Evolutionary conservation across 805 yeast species (phyloP), one percentile per base, ranked within the genome.

Genomic region (Yarrowia keelungensis): DNA sequence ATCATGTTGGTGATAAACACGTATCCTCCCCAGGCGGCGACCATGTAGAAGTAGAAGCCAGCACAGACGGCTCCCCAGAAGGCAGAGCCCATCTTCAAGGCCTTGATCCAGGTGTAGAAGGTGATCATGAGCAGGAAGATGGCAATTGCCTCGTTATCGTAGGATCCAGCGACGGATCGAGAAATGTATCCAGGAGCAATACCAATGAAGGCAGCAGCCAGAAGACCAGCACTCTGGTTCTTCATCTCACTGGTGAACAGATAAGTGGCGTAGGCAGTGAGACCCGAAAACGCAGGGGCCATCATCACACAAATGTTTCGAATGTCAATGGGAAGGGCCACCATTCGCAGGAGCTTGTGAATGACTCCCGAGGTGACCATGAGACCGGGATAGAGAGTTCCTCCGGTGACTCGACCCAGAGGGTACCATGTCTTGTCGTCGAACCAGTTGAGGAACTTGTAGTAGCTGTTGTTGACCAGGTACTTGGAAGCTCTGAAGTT

Each of bases 391-490:
- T 96, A 95, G 71, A 95, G 80, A 1, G 99, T 96, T 69, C 99
- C 99, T 74, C 99, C 99, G 12, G 99, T 95, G 76, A 95, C 99
- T 81, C 99, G 86, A 22, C 99, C 99, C 73, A 95, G 83, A 19
- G 99, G 99, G 79, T 95, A 95, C 99, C 99, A 95, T 19, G 99
- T 94, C 77, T 97, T 87, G 78, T 94, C 98, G 78, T 95, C 99
- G 75, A 95, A 95, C 99, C 99, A 95, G 79, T 95, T 95, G 75
- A 96, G 84, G 76, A 95, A 96, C 73, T 92, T 93, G 82, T 92
- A 89, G 79, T 87, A 94, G 8, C 95, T 89, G 75, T 92, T 87
- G 53, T 86, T 82, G 39, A 92, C 97, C 72, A 95, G 84, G 78
- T 91, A 92, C 78, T 90, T 90, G n/a, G 99, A 91, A 53, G 99